phyloP scores from a whole-genome alignment of 345 rosid species.

The Brassica rapa region DNA sequence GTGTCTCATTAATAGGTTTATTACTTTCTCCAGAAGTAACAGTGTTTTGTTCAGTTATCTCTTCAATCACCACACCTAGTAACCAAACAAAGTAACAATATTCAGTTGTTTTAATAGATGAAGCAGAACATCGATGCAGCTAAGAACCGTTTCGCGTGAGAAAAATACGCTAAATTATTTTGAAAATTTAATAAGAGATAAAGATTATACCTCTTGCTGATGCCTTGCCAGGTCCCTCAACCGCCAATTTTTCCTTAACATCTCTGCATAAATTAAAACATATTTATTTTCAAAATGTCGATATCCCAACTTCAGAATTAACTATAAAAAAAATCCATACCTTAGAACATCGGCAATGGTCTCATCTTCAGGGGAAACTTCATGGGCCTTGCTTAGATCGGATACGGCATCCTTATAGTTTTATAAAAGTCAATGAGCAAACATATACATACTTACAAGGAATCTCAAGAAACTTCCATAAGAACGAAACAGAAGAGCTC shows the following conservation, averaged over 20 bases:
- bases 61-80: conserved; percentile 71
- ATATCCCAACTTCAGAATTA: not conserved
- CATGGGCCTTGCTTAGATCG: conserved; percentile 75
- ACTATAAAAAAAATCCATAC: conserved; percentile 42
- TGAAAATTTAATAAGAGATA: conserved; percentile 10
- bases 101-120: conserved; percentile 6
- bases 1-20: conserved; percentile 40
- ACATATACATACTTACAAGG: conserved; percentile 16
- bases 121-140: not conserved
- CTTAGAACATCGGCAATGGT: conserved; percentile 77
- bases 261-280: conserved; percentile 45
- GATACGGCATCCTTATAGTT: conserved; percentile 73
- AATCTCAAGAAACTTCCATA: conserved; percentile 27
- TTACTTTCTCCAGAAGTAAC: conserved; percentile 43
- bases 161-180: conserved; percentile 1
- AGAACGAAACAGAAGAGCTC: conserved; percentile 47
- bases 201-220: conserved; percentile 49
- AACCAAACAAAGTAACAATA: conserved; percentile 7
- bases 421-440: conserved; percentile 15
- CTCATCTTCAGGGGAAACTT: conserved; percentile 85
- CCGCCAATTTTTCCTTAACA: conserved; percentile 53
- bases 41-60: conserved; percentile 63
- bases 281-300: not conserved
- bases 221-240: conserved; percentile 55
- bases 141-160: not conserved